Evolutionary conservation across 495 filamentous ascomycete species (phyloP).

Genomic region (Penicillium turbatum): DNA sequence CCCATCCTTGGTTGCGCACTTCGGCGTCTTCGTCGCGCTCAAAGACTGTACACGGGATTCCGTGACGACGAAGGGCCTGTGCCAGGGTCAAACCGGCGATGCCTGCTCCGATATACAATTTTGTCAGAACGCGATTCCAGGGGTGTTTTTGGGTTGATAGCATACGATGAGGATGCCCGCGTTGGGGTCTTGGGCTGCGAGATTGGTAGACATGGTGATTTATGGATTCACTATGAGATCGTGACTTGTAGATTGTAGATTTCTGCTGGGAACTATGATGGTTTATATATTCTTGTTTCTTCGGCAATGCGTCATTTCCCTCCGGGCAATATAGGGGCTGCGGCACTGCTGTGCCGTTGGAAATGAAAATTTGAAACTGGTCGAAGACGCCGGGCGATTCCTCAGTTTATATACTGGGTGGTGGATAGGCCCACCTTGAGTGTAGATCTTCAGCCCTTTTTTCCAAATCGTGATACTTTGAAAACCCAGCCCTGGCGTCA

Average conservation of each 20-base stretch:
- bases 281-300: not conserved
- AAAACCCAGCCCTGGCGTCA: not conserved
- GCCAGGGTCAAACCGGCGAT: constrained; percentile 49
- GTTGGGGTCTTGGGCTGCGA: not conserved
- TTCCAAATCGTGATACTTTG: not conserved
- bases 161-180: not conserved
- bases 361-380: not conserved
- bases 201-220: not conserved
- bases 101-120: constrained; percentile 36
- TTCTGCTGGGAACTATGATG: not conserved
- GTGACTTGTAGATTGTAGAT: not conserved
- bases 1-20: constrained; percentile 43
- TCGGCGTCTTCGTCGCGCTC: constrained; percentile 38
- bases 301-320: not conserved
- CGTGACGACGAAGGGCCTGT: constrained; percentile 43
- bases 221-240: not conserved
- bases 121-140: not conserved
- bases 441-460: not conserved
- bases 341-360: not conserved
- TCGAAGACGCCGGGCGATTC: not conserved
- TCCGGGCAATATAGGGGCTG: not conserved
- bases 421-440: not conserved
- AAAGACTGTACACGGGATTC: constrained; percentile 36
- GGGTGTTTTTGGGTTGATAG: not conserved
- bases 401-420: not conserved